Evolutionary conservation across 352 stramenopile species (phyloP).

Genomic region (Pythium dissotocum): DNA sequence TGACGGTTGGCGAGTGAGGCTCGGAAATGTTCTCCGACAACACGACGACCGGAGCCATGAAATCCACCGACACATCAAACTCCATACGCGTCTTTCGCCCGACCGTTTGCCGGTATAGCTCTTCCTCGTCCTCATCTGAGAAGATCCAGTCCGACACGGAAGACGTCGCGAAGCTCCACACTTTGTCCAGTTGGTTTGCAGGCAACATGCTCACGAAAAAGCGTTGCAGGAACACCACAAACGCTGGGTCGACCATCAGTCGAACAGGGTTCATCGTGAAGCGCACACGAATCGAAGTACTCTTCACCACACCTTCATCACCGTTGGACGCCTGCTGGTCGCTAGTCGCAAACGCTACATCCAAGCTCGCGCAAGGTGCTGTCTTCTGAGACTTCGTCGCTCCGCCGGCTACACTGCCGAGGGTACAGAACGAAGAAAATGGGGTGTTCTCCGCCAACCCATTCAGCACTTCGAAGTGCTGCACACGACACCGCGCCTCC

Average conservation of each 20-base stretch:
- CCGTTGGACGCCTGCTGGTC: conserved; percentile 26
- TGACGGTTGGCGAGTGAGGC: conserved; percentile 40
- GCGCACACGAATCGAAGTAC: conserved; percentile 31
- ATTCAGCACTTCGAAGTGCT: conserved; percentile 74
- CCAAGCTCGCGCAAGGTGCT: conserved; percentile 51
- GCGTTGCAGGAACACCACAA: conserved; percentile 62
- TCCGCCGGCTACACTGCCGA: conserved; percentile 7
- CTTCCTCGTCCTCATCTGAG: conserved; percentile 53
- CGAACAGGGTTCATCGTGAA: conserved; percentile 62
- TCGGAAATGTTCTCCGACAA: conserved; percentile 55
- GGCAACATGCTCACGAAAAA: conserved; percentile 74
- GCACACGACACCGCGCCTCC: conserved; percentile 57
- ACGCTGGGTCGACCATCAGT: conserved; percentile 70
- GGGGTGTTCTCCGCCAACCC: conserved; percentile 37
- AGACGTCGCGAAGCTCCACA: conserved; percentile 81
- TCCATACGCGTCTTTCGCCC: conserved; percentile 28
- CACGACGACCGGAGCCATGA: conserved; percentile 76
- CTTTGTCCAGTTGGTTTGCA: conserved; percentile 69
- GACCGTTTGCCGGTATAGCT: conserved; percentile 31
- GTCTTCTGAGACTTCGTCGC: background rate
- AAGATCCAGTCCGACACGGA: conserved; percentile 85
- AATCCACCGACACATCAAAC: conserved; percentile 73
- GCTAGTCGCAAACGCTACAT: conserved; percentile 32
- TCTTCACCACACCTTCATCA: conserved; percentile 10
- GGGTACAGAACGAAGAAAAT: conserved; percentile 67